Conservation (phyloP, 805 yeast genomes). For the Myxozyma monticola region DNA sequence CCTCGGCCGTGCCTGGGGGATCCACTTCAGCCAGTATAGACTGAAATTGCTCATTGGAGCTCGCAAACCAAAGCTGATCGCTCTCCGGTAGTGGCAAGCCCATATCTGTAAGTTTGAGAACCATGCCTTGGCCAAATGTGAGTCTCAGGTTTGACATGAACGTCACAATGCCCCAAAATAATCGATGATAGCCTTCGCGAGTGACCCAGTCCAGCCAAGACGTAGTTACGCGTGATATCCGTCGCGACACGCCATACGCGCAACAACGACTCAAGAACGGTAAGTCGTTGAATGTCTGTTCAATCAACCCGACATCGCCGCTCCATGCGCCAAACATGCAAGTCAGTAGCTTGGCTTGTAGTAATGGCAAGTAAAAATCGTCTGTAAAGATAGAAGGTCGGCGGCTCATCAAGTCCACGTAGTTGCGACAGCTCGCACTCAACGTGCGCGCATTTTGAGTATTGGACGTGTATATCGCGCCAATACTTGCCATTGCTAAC, state of each 20-base stretch:
- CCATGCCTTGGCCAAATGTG: conserved; percentile 11
- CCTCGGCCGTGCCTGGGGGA: conserved; percentile 2
- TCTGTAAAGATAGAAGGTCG: conserved; percentile 5
- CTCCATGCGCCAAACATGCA: conserved; percentile 17
- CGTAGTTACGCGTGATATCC: neutral
- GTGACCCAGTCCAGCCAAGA: conserved; percentile 12
- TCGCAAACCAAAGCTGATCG: conserved; percentile 31
- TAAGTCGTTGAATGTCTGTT: conserved; percentile 6
- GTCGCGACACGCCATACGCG: conserved; percentile 6
- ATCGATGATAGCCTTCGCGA: conserved; percentile 15
- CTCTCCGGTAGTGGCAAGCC: conserved; percentile 32
- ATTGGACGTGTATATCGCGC: conserved; percentile 1
- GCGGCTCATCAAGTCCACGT: neutral
- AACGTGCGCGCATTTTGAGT: conserved; percentile 1
- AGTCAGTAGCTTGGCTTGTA: conserved; percentile 14
- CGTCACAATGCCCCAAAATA: conserved; percentile 13
- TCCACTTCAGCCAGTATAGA: neutral
- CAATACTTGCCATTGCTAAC: conserved; percentile 11
- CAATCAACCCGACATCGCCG: conserved; percentile 10
- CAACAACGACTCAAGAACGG: conserved; percentile 14
- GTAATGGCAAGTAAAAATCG: conserved; percentile 6
- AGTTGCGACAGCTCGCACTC: neutral
- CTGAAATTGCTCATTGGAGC: conserved; percentile 11
- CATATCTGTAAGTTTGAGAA: conserved; percentile 17
- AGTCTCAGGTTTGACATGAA: conserved; percentile 14